phyloP scores from a whole-genome alignment of 2,329 filamentous ascomycete genomes.

The Fusarium pilosicola region DNA sequence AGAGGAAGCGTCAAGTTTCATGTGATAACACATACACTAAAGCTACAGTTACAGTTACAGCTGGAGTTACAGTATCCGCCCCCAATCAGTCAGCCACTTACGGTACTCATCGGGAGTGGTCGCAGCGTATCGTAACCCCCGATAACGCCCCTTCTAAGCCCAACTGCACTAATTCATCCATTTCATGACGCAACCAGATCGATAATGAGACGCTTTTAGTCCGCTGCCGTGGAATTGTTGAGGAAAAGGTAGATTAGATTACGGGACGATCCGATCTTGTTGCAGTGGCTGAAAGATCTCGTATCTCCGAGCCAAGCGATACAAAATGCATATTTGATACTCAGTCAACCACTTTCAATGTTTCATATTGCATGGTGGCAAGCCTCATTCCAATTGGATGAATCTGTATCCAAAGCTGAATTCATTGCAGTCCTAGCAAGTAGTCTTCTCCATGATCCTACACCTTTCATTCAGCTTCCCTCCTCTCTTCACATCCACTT shows the following conservation, averaged over 20 bases:
- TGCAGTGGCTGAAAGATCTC: neutral
- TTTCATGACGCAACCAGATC: conserved; percentile 35
- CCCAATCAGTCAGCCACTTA: conserved; percentile 8
- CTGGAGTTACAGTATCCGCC: neutral
- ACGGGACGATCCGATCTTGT: neutral
- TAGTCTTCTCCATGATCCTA: conserved; percentile 10
- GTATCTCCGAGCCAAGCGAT: neutral
- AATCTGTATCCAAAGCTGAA: conserved; percentile 16
- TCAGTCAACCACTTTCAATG: neutral
- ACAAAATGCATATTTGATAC: neutral
- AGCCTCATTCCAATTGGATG: conserved; percentile 12
- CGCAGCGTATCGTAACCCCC: conserved; percentile 33
- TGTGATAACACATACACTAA: conserved; percentile 24
- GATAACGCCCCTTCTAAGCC: conserved; percentile 31
- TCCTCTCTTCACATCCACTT: neutral
- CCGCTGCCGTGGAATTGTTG: neutral
- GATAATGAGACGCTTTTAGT: conserved; percentile 1
- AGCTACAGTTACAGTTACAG: neutral
- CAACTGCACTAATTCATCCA: conserved; percentile 16
- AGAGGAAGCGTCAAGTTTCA: conserved; percentile 8
- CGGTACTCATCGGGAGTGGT: conserved; percentile 15
- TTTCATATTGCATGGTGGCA: neutral
- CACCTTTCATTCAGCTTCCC: conserved; percentile 6
- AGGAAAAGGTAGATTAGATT: neutral
- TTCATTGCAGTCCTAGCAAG: conserved; percentile 1